Evolutionary conservation across 164 flowering plant species (phyloP), one percentile per base, ranked within the genome.

Genomic region (Nelumbo lutea): DNA sequence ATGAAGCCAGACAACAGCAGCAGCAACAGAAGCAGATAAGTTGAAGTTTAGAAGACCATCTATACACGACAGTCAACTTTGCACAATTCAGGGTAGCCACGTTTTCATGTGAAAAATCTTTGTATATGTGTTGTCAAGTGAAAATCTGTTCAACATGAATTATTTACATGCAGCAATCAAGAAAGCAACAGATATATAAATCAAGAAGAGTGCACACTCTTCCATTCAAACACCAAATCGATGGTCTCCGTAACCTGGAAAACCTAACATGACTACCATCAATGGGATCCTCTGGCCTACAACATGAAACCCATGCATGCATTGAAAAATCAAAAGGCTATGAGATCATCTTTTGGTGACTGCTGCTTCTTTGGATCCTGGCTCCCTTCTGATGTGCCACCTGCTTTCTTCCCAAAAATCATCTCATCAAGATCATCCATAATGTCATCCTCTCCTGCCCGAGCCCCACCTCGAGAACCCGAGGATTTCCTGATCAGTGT

Each of bases 381-480:
- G 27, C 83, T 83, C 3, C 74, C 76, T 62, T 83, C 87, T 9
- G 95, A 85, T 44, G 87, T 13, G 56, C 84, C 73, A 6, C 87
- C 88, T 6, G 78, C 69, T 78, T 92, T 90, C 86, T 80, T 95
- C 11, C 97, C 98, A 66, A 95, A 95, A 6, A 95, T 92, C 99
- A 92, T 95, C 80, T 95, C 98, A 67, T 95, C 99, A 3, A 92
- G 95, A 80, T 95, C 98, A 71, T 92, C 90, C 96, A 92, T 83
- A 83, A 89, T 82, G 46, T 88, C 92, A 48, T 83, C 84, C 70
- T 78, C 81, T 38, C 89, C 88, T 27, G 84, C 87, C 4, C 71
- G 88, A 15, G 73, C 46, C 1, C 72, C 81, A 68, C 73, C 73
- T 13, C 84, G 85, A 44, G 91, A 76, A 55, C 84, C 79, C 3